Evolutionary conservation across 2,329 filamentous ascomycete species (phyloP).

Genomic region (Aspergillus puulaauensis): DNA sequence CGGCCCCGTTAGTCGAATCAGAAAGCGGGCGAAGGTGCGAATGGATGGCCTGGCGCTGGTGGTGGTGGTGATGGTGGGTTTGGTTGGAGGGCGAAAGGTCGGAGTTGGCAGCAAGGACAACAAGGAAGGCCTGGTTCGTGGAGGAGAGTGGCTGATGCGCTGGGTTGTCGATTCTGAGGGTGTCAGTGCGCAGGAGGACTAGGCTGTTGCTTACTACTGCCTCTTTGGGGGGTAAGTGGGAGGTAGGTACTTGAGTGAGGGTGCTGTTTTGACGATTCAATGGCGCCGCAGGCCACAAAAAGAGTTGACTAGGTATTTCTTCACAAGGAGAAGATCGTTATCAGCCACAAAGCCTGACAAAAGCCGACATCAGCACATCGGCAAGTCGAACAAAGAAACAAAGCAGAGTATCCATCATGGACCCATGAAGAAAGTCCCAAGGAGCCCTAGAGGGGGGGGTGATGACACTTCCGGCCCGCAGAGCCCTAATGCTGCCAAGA

Average conservation of each 20-base stretch:
- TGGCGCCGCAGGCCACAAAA: too few relatives aligned
- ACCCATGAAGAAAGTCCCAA: neutral
- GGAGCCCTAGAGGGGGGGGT: neutral
- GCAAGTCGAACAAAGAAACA: neutral
- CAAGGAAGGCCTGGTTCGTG: neutral
- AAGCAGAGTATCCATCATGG: neutral
- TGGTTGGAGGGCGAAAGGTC: neutral
- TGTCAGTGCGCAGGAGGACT: too few relatives aligned
- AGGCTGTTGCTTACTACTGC: too few relatives aligned
- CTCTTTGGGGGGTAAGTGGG: too few relatives aligned
- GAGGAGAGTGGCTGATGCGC: neutral
- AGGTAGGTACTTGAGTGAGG: too few relatives aligned
- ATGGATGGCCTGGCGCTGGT: neutral
- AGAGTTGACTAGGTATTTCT: too few relatives aligned
- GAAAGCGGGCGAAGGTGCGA: neutral
- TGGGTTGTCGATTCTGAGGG: too few relatives aligned
- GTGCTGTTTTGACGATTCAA: neutral
- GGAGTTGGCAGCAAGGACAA: neutral
- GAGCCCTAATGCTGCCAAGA: constrained; percentile 10
- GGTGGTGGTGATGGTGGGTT: neutral
- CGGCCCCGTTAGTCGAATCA: neutral
- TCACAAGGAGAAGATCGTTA: neutral
- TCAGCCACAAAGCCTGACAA: neutral
- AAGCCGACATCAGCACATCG: neutral
- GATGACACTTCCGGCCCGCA: neutral